Percentiles rank a stretch among this genome's conserved stretches.
These are phyloP conservation scores for Macrotyloma uniflorum DNA, from an alignment of 306 rosid species.

Conservation along the genomic window DNA sequence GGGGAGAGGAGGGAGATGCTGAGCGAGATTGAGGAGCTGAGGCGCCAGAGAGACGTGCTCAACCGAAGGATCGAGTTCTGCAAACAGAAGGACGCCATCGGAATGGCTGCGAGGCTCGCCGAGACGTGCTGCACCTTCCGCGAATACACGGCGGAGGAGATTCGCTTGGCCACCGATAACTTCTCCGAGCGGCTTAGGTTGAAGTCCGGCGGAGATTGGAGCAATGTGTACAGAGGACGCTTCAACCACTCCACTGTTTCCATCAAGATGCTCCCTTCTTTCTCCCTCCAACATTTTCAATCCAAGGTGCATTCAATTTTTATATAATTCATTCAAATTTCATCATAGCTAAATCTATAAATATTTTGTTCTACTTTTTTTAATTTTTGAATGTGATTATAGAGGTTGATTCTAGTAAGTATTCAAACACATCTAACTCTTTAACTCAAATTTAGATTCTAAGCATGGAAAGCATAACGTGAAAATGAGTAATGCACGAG, in stretches of 20 bases:
- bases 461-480: too few species aligned
- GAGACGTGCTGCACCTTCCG: constrained; percentile 50
- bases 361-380: too few species aligned
- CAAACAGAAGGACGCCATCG: constrained; percentile 72
- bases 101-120: constrained; percentile 49
- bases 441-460: too few species aligned
- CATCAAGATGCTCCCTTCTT: constrained; percentile 51
- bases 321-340: too few species aligned
- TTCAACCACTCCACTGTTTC: constrained; percentile 65
- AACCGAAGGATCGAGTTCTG: constrained; percentile 74
- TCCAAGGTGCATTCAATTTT: constrained; percentile 39
- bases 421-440: too few species aligned
- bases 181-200: constrained; percentile 60
- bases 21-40: constrained; percentile 56
- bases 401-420: too few species aligned
- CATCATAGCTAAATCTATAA: too few species aligned
- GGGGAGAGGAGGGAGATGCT: constrained; percentile 50
- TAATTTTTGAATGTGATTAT: too few species aligned
- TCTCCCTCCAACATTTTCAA: constrained; percentile 50
- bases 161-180: constrained; percentile 64
- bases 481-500: too few species aligned
- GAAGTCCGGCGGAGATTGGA: constrained; percentile 50
- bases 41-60: constrained; percentile 68
- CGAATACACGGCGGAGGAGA: constrained; percentile 63
- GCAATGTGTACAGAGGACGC: constrained; percentile 57